Evolutionary conservation across 2,329 filamentous ascomycete species (phyloP).

Genomic region (Neonectria sp.): DNA sequence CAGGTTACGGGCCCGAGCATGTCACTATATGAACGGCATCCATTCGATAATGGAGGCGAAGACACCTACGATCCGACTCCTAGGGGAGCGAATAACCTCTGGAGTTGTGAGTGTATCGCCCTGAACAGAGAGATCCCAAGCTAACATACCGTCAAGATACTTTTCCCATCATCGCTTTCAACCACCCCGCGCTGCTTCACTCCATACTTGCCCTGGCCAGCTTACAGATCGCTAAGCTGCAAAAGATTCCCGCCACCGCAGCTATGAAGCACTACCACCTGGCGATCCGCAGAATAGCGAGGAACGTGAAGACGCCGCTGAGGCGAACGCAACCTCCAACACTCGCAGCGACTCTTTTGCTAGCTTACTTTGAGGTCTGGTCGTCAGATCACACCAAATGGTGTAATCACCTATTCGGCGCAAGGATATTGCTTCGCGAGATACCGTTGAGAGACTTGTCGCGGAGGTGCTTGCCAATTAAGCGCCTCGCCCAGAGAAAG

Average conservation of each 20-base stretch:
- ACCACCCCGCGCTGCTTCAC: conserved; percentile 89
- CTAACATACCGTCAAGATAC: conserved; percentile 69
- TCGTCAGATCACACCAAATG: conserved; percentile 95
- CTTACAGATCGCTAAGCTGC: conserved; percentile 88
- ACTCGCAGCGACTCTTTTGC: conserved; percentile 87
- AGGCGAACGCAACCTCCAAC: conserved; percentile 84
- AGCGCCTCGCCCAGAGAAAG: conserved; percentile 55
- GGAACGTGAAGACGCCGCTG: conserved; percentile 78
- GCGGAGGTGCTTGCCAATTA: conserved; percentile 77
- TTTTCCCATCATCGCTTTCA: conserved; percentile 86
- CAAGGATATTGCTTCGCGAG: conserved; percentile 85
- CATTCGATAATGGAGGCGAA: conserved; percentile 76
- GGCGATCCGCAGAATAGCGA: conserved; percentile 83
- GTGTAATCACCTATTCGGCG: conserved; percentile 92
- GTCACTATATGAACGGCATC: conserved; percentile 89
- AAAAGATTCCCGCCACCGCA: conserved; percentile 80
- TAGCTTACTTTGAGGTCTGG: conserved; percentile 96
- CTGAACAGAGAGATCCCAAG: neutral
- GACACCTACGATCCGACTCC: conserved; percentile 73
- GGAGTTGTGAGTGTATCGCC: conserved; percentile 68
- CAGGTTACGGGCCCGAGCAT: conserved; percentile 89
- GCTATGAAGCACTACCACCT: conserved; percentile 95
- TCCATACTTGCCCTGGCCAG: conserved; percentile 91
- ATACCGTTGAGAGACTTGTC: conserved; percentile 84
- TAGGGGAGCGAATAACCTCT: conserved; percentile 74